A percentile compares a stretch with the other conserved stretches of the same genome.
These are phyloP conservation scores for Candida ulmi DNA, from an alignment of 805 yeast species.

Conservation along the genomic window DNA sequence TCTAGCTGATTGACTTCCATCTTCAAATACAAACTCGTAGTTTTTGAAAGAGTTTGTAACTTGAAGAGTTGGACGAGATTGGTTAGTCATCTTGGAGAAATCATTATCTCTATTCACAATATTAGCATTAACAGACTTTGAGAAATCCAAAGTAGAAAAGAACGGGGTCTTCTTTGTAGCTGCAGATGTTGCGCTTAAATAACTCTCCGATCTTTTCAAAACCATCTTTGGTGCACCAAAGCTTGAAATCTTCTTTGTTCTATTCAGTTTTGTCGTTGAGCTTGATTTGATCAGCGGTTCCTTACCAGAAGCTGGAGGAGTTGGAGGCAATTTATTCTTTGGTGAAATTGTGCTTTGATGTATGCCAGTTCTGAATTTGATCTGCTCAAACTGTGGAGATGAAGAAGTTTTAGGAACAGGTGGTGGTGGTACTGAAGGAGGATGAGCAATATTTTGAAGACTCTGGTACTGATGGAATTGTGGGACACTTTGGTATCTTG, in stretches of 20 bases:
- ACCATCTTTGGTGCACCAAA: constrained; percentile 6
- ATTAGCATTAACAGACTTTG: constrained; percentile 7
- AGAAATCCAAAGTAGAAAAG: constrained; percentile 22
- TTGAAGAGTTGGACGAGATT: constrained; percentile 5
- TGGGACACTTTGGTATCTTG: constrained; percentile 6
- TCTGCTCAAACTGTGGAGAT: constrained; percentile 2
- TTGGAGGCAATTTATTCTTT: constrained; percentile 4
- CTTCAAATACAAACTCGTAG: constrained; percentile 22
- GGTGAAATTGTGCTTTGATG: not conserved
- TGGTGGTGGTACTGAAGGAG: constrained; percentile 3
- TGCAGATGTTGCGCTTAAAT: constrained; percentile 8
- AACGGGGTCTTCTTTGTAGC: constrained; percentile 8
- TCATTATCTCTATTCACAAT: not conserved
- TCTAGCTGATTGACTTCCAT: constrained; percentile 8
- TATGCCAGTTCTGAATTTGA: not conserved
- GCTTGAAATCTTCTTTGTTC: constrained; percentile 16
- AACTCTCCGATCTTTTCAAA: constrained; percentile 22
- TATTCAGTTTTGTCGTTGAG: constrained; percentile 19
- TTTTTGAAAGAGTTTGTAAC: constrained; percentile 10
- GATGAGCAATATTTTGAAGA: constrained; percentile 1
- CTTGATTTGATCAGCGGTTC: constrained; percentile 12
- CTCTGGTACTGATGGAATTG: constrained; percentile 4
- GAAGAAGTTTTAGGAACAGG: not conserved
- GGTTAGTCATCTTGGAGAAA: not conserved
- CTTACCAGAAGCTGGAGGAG: constrained; percentile 8